These are phyloP conservation scores for Jaltomata sinuosa DNA, from an alignment of 257 asterid species.

Conservation along the genomic window DNA sequence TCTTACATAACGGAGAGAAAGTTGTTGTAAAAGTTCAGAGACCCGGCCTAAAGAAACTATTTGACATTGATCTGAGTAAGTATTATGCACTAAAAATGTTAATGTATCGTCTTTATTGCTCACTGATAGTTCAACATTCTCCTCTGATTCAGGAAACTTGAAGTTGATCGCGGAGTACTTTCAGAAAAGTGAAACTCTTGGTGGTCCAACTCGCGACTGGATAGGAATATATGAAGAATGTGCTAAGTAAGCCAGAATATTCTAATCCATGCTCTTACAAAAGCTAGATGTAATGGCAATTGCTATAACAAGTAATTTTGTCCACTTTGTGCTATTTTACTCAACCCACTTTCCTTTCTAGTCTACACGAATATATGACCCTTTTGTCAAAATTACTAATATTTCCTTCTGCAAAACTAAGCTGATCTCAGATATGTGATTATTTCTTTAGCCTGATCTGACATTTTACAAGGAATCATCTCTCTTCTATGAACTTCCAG, in stretches of 20 bases:
- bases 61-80: constrained; percentile 91
- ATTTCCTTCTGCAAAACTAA: neutral
- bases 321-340: neutral
- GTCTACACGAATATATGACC: neutral
- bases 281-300: neutral
- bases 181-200: constrained; percentile 82
- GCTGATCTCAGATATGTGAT: neutral
- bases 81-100: neutral
- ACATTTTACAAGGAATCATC: neutral
- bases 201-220: constrained; percentile 97
- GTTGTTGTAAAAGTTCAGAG: constrained; percentile 93
- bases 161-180: constrained; percentile 89
- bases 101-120: neutral
- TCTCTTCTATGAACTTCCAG: neutral
- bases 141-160: constrained; percentile 55
- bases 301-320: neutral
- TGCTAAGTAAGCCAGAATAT: constrained; percentile 57
- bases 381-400: neutral
- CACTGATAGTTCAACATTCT: neutral
- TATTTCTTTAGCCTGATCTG: neutral
- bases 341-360: neutral
- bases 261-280: neutral
- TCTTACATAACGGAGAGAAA: constrained; percentile 83
- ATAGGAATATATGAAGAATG: constrained; percentile 94
- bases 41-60: constrained; percentile 87